Evolutionary conservation across 78 protist genomes (phyloP), one percentile per base, ranked within the genome.

Genomic region (Protostelium mycophagum): DNA sequence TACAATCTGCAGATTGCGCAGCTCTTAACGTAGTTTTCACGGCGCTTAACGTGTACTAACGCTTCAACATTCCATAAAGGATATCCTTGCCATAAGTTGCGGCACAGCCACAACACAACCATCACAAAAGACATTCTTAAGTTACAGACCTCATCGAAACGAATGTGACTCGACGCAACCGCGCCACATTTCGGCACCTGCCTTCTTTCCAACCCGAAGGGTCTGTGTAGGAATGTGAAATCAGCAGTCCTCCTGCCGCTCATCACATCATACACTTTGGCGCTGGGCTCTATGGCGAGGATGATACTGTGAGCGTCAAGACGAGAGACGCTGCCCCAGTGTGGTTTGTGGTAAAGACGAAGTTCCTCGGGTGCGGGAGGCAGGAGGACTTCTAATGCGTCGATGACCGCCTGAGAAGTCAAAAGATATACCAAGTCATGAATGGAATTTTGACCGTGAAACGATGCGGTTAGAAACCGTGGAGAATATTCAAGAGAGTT

Each of bases 141-240:
- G n/a, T n/a, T n/a, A n/a, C n/a, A n/a, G n/a, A 51, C 73, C 73
- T 51, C 73, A 51, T 51, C 73, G 73, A 51, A 51, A 51, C 73
- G 73, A 16, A 51, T 51, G 73, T 51, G 73, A 51, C 73, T 51
- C 31, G 73, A 51, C 5, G 73, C 16, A 16, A 51, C 73, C 16
- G 73, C 5, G 73, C 31, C 5, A 25, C 31, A 25, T 51, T 16
- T 51, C 31, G 73, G 73, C 31, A 51, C 73, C 31, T 51, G 5
- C 16, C 73, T 51, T 51, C 73, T 5, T 5, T 51, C 16, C 31
- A 51, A 16, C 31, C 16, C 16, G 73, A 51, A 51, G 16, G 73
- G 73, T 51, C 73, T 51, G 73, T 51, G 73, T 16, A 51, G 73
- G 73, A 51, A 51, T 25, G 73, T 51, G 73, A 51, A 16, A 16